A percentile compares a stretch with the other conserved stretches of the same genome.
Conservation (phyloP, 805 yeast species). For the Nakazawaea molendinolei region DNA sequence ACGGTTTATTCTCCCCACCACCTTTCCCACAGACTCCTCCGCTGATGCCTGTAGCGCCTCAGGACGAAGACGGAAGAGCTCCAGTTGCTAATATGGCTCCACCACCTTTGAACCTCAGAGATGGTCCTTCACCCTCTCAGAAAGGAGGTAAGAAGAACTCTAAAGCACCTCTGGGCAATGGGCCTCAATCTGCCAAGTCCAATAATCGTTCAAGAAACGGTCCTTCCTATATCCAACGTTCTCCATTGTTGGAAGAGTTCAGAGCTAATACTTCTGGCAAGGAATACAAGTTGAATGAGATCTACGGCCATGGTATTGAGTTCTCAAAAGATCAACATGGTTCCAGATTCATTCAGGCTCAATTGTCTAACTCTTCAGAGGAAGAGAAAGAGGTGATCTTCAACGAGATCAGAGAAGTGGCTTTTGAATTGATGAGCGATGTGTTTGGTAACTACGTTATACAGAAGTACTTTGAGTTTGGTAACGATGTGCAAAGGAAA, state of each 20-base stretch:
- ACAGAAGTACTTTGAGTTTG: conserved; percentile 87
- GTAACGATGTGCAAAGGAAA: conserved; percentile 61
- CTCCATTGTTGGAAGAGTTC: conserved; percentile 81
- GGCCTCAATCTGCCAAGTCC: conserved; percentile 5
- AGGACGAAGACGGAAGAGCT: not conserved
- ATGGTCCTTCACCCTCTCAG: conserved; percentile 8
- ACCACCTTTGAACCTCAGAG: conserved; percentile 3
- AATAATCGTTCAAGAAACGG: conserved; percentile 3
- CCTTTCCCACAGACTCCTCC: conserved; percentile 17
- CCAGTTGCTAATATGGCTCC: not conserved
- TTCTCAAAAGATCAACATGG: conserved; percentile 97
- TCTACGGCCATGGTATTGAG: conserved; percentile 82
- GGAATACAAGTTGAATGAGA: conserved; percentile 61
- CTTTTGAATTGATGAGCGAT: conserved; percentile 83
- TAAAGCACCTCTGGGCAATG: conserved; percentile 3
- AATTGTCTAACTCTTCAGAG: conserved; percentile 52
- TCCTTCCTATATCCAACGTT: conserved; percentile 49
- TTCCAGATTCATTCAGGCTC: conserved; percentile 91
- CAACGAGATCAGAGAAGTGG: conserved; percentile 70
- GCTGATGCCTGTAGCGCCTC: conserved; percentile 13
- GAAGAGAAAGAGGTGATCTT: conserved; percentile 76
- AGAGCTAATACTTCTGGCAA: conserved; percentile 55
- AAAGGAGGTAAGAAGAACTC: too few species aligned
- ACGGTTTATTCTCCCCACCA: conserved; percentile 25
- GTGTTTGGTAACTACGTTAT: conserved; percentile 97